Evolutionary conservation across 2,329 filamentous ascomycete genomes (phyloP), one percentile per base, ranked within the genome.

Genomic region (Cladosporium sp.): DNA sequence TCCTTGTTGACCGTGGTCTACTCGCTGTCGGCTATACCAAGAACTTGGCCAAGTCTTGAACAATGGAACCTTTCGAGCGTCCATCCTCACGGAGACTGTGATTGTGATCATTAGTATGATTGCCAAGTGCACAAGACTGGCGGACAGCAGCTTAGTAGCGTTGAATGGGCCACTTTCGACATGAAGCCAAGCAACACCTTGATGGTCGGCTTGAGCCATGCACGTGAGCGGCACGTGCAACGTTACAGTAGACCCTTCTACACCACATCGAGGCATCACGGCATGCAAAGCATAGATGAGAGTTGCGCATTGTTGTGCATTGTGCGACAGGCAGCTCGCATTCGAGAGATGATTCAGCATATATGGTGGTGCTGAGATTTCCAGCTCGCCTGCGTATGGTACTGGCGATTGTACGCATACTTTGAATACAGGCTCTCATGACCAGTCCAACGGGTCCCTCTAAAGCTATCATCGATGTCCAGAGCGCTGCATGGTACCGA

Each of bases 141-240:
- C 39, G 51, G n/a, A 55, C 37, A 47, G 52, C 38, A 55, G 17
- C n/a, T 54, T 54, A 55, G 45, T 40, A 47, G 30, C 42, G 51
- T 37, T 56, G 20, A 56, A 40, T 22, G 42, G 19, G 30, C 30
- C 30, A 34, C 30, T 25, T 25, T 34, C 30, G 30, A 34, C 30
- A 34, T 34, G 28, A 14, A 47, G 52, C 52, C 52, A 55, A 55
- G 52, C 22, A 39, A 55, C 52, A 55, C 52, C 52, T 55, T 55
- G 52, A 55, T 55, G 52, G 52, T 20, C 34, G 39, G 25, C 28
- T 34, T 34, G 30, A 34, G 4, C 40, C 19, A 5, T 9, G 19
- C 40, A 43, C 40, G n/a, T 22, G 40, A 43, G 17, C 40, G 40
- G 40, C 40, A 34, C 30, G 30, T 43, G 40, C 40, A 43, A 22